Evolutionary conservation across 1,284 basidiomycete species (phyloP).

Genomic region (Papiliotrema laurentii): DNA sequence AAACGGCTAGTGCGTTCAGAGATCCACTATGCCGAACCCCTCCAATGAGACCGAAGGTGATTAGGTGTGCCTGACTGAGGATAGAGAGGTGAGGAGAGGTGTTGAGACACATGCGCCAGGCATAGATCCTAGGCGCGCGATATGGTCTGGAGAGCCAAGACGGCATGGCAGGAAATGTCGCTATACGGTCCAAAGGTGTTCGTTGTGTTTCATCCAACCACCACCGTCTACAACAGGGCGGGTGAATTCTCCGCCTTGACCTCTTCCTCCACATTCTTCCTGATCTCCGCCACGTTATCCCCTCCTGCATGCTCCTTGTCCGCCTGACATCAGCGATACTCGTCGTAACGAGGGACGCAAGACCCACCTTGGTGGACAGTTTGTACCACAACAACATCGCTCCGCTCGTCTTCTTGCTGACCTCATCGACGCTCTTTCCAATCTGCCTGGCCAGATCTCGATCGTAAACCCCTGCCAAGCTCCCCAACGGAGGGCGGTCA

Average conservation of each 20-base stretch:
- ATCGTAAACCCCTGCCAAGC: slow-evolving; percentile 37
- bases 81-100: too few species aligned
- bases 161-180: too few species aligned
- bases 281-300: slow-evolving; percentile 27
- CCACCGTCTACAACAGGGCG: not conserved
- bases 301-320: slow-evolving; percentile 33
- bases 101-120: too few species aligned
- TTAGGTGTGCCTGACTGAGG: too few species aligned
- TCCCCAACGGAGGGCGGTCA: slow-evolving; percentile 39
- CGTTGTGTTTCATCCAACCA: not conserved
- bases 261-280: slow-evolving; percentile 13
- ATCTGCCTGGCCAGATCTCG: slow-evolving; percentile 31
- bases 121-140: too few species aligned
- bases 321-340: slow-evolving; percentile 16
- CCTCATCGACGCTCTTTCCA: slow-evolving; percentile 42
- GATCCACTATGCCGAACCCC: too few species aligned
- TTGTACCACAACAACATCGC: slow-evolving; percentile 40
- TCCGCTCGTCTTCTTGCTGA: slow-evolving; percentile 26
- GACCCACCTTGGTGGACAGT: slow-evolving; percentile 34
- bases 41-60: too few species aligned
- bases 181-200: too few species aligned
- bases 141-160: too few species aligned
- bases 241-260: slow-evolving; percentile 1
- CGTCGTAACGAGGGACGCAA: not conserved
- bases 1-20: too few species aligned